Conservation (phyloP, 345 rosid species). For the Isatis tinctoria region DNA sequence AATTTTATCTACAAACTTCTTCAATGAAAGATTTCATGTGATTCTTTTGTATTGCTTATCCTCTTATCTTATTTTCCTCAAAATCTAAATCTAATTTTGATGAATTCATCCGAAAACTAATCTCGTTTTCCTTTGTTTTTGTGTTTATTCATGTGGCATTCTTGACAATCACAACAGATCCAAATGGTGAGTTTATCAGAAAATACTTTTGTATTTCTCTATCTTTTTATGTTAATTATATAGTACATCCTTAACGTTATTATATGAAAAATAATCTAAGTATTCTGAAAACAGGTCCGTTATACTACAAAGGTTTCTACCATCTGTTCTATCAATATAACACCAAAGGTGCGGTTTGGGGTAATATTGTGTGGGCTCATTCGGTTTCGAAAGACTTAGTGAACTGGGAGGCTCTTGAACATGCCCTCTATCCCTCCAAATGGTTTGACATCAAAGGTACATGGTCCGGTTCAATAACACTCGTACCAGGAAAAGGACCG, state of each 20-base stretch:
- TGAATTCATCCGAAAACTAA: neutral
- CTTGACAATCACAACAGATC: conserved; percentile 28
- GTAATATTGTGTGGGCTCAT: conserved; percentile 96
- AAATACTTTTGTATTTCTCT: neutral
- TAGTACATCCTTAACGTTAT: neutral
- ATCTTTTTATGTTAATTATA: neutral
- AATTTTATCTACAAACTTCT: conserved; percentile 12
- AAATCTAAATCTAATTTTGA: neutral
- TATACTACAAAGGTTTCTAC: conserved; percentile 73
- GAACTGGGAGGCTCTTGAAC: conserved; percentile 71
- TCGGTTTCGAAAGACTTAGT: conserved; percentile 81
- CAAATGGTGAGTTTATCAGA: conserved; percentile 36
- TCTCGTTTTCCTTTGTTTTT: neutral
- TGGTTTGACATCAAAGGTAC: conserved; percentile 67
- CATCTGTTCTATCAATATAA: conserved; percentile 91
- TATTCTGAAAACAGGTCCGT: conserved; percentile 45
- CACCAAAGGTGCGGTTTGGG: conserved; percentile 89
- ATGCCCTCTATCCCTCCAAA: conserved; percentile 62
- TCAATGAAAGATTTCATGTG: conserved; percentile 17
- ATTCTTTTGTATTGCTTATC: neutral
- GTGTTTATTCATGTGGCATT: conserved; percentile 1
- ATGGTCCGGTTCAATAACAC: conserved; percentile 93
- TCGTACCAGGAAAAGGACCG: conserved; percentile 59
- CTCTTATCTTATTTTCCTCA: neutral
- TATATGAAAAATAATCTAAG: neutral